Base-by-base conservation (phyloP, 306 rosid genomes). In the Lathyrus aphaca region DNA sequence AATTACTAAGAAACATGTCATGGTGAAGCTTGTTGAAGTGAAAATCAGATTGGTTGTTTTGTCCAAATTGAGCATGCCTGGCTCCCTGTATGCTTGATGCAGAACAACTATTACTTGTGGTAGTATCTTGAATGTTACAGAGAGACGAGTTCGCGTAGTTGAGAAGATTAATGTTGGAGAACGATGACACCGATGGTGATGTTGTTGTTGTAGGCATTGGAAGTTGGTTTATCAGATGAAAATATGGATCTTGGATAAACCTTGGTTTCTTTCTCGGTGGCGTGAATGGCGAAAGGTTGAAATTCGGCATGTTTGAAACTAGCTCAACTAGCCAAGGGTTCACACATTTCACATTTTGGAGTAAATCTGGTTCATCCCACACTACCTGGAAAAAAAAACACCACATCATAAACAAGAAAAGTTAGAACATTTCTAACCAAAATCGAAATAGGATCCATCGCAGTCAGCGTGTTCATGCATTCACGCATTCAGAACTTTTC, bases 321-420 rank as follows among this genome's bases (percentile, higher is more conserved):
- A 89, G 74, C 76, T 95, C 99, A 43, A 86, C 91, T 86, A 87
- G 68, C 99, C 99, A 95, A 17, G 99, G 99, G 72, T 85, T 95
- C n/a, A 95, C 97, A 50, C 88, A 27, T 76, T 83, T 89, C 11
- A 95, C 99, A 76, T 91, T 95, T 73, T 89, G 99, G 58, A 95
- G 97, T 21, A 95, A 77, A 74, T 95, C 99, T 16, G 97, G 99
- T 67, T 95, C 99, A 69, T 95, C 99, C 99, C 99, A 95, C 39
- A 82, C 78, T 10, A 91, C 98, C 98, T 94, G 81, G 40, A 79
- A 49, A 40, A 42, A 3, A 3, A 53, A 51, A 66, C 35, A 64
- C 48, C 18, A 66, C 55, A 73, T 72, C 71, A 68, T 14, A 30
- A 23, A 40, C 7, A 17, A 68, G 56, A 78, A 49, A 3, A 16